phyloP scores from a whole-genome alignment of 371 early-diverging fungal genomes.

The Conidiobolus coronatus region DNA sequence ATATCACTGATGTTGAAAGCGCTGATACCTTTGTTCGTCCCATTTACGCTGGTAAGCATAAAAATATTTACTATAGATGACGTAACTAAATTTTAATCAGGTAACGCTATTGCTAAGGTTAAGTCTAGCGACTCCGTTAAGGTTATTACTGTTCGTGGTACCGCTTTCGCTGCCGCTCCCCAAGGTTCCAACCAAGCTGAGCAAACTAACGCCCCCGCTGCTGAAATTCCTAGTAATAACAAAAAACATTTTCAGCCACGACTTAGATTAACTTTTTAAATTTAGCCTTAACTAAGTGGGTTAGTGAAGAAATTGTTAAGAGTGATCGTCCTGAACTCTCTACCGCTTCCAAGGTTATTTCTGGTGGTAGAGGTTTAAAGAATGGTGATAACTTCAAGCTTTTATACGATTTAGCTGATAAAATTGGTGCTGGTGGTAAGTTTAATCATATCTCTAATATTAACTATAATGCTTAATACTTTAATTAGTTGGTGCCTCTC shows the following conservation, averaged over 20 bases:
- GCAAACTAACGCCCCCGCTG: slow-evolving; percentile 36
- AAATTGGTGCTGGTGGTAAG: slow-evolving; percentile 78
- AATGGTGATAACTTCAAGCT: slow-evolving; percentile 86
- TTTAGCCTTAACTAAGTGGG: slow-evolving; percentile 42
- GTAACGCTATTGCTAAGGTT: slow-evolving; percentile 92
- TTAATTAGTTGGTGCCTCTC: slow-evolving; percentile 83
- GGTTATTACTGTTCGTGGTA: slow-evolving; percentile 74
- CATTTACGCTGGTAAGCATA: slow-evolving; percentile 69
- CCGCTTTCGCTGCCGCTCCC: slow-evolving; percentile 63
- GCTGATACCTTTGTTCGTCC: slow-evolving; percentile 87
- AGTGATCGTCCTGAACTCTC: slow-evolving; percentile 88
- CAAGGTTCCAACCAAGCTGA: slow-evolving; percentile 24
- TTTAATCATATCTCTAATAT: not conserved
- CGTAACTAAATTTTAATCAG: slow-evolving; percentile 12
- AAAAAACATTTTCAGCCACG: too few relatives aligned
- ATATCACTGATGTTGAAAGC: slow-evolving; percentile 53
- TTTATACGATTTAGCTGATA: slow-evolving; percentile 81
- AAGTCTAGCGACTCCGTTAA: slow-evolving; percentile 69
- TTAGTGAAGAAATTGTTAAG: slow-evolving; percentile 76
- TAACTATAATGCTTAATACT: not conserved
- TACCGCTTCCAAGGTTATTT: slow-evolving; percentile 68
- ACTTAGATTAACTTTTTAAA: not conserved
- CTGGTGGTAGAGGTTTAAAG: slow-evolving; percentile 94
- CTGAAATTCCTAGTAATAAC: slow-evolving; percentile 19
- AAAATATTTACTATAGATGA: not conserved